Evolutionary conservation across 306 rosid species (phyloP), one percentile per base, ranked within the genome.

Genomic region (Prunus dulcis): DNA sequence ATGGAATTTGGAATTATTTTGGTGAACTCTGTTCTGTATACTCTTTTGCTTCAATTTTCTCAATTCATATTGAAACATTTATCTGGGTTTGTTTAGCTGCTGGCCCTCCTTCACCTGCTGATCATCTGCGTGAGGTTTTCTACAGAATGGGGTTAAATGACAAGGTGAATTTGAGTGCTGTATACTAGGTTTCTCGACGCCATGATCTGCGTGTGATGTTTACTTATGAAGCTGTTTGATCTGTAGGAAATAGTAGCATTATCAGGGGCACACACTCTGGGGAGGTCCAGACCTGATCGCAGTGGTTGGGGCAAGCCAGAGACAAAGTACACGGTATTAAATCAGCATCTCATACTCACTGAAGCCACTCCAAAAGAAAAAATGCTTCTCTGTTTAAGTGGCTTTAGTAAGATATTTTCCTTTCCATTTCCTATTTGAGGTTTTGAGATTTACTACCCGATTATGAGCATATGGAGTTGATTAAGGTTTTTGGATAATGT

Each of bases 271-370:
- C 99, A 96, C 84, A 96, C 99, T 19, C 77, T 96, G 66, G 98
- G 99, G 69, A 82, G 99, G 75, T 86, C 98, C 74, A 93, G 98
- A 78, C 99, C 96, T 18, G 98, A 96, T 7, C 98, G 97, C 71
- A 92, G 99, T 88, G 98, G 98, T 62, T 96, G 96, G 98, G 99
- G 99, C 80, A 92, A 96, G 82, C 93, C 97, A n/a, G 99, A 91
- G 85, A 96, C 98, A 64, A 86, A 92, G 77, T 91, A 96, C 75
- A 92, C 97, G 82, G 99, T 96, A 92, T 71, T 22, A 58, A 76
- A 43, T 73, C 63, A 69, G 76, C 72, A 58, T 67, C 77, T 45
- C 75, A 56, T 71, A 34, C 27, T 17, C 64, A 20, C 12, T 10
- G 4, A 6, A 30, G 22, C 67, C 43, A 8, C 22, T 0, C 67